A percentile compares a stretch with the other conserved stretches of the same genome.
Conservation (phyloP, 805 yeast genomes). For the Zygoascus ofunaensis region DNA sequence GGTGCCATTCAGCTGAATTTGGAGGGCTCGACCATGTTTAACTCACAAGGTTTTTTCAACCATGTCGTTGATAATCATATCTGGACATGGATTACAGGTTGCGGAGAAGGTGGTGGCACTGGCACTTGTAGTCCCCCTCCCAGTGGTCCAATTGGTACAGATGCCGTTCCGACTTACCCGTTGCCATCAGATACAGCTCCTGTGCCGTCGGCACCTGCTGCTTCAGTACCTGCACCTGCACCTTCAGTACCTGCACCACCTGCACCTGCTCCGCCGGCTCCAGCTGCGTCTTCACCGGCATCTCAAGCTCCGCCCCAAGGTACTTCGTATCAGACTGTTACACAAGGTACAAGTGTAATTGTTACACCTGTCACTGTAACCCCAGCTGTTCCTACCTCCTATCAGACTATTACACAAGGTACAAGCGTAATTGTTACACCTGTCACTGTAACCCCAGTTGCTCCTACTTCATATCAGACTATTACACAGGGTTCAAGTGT, state of each 20-base stretch:
- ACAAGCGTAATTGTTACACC: neutral
- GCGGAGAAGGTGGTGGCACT: neutral
- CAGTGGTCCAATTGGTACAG: neutral
- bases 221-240: conserved; percentile 1
- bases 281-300: neutral
- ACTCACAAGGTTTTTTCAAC: conserved; percentile 11
- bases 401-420: neutral
- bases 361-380: neutral
- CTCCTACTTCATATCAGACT: neutral
- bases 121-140: neutral
- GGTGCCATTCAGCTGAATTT: conserved; percentile 10
- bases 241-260: conserved; percentile 2
- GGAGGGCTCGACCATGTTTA: conserved; percentile 11
- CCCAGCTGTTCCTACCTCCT: neutral
- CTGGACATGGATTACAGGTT: neutral
- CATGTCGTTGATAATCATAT: conserved; percentile 15
- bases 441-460: neutral
- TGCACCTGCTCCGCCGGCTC: conserved; percentile 5
- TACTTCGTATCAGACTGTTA: neutral
- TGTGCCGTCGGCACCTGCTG: neutral
- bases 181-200: conserved; percentile 2
- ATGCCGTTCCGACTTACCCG: no score
- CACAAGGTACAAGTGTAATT: neutral
- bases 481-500: neutral
- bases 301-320: neutral